Base-by-base conservation (phyloP, 1,284 basidiomycete species). In the Pterula multifida region DNA sequence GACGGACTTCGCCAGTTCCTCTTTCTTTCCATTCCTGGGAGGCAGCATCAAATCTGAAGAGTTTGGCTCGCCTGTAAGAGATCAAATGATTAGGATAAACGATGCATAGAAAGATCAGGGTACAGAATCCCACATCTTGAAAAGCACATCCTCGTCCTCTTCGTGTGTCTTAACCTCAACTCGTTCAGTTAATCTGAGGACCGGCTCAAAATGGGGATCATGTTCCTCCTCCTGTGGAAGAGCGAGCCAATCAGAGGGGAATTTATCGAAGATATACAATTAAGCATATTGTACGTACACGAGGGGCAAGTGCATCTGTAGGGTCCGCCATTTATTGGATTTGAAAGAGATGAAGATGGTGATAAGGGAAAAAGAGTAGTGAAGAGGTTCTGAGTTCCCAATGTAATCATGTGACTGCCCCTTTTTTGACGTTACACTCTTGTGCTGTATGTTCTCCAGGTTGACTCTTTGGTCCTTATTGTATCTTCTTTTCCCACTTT, bases 1-100 rank as follows among this genome's bases (percentile, higher is more conserved):
- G 73, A 63, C 89, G 85, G 57, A 91, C 90, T 63, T 95, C 91
- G 45, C 92, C 93, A 21, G 92, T 96, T 45, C 90, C 91, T 44
- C 92, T 72, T 70, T 98, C 94, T 70, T 98, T 98, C 96, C 96
- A 99, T 70, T 98, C 94, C 54, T 80, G 75, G 53, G 81, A 73
- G 42, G 67, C 70, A 59, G 79, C 71, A 60, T 90, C 85, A 71
- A 98, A 99, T 63, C 96, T 83, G 81, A 98, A 99, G 56, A 99
- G 81, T 75, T 98, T 98, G 60, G 96, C 90, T 60, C 96, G 91
- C 84, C 94, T 98, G 59, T 42, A 51, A 22, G 49, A 24, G 45
- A 24, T 39, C 39, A 49, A 51, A 22, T 50, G 39, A 45, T 45
- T 47, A 36, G 49, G 47, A 12, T 48, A 47, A 52, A 50, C 49